Evolutionary conservation across 768 basidiomycete genomes (phyloP).

Genomic region (Harrya chromipes): DNA sequence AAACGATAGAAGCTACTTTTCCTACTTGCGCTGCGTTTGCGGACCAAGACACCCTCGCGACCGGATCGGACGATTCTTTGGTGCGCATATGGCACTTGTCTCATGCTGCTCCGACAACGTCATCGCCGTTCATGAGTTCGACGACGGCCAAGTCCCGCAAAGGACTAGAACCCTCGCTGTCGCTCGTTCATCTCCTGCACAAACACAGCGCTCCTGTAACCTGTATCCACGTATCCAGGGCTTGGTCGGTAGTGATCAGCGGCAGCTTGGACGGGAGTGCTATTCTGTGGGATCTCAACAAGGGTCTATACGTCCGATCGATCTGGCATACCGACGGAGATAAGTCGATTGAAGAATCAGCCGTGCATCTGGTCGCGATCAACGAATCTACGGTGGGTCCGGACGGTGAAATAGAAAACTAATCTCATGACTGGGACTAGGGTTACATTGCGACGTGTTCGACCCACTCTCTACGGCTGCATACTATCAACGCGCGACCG

Average conservation of each 20-base stretch:
- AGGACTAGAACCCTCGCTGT: slow-evolving; percentile 28
- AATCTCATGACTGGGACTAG: slow-evolving; percentile 37
- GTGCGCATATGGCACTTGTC: slow-evolving; percentile 79
- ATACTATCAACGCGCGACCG: slow-evolving; percentile 82
- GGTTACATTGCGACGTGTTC: slow-evolving; percentile 90
- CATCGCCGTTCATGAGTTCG: slow-evolving; percentile 23
- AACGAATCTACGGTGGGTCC: slow-evolving; percentile 81
- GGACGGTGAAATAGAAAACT: neutral
- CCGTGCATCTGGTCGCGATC: slow-evolving; percentile 69
- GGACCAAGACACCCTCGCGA: slow-evolving; percentile 68
- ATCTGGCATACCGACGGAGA: slow-evolving; percentile 59
- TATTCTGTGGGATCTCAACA: slow-evolving; percentile 87
- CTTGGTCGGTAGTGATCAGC: slow-evolving; percentile 83
- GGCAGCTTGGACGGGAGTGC: slow-evolving; percentile 86
- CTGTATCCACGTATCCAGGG: slow-evolving; percentile 67
- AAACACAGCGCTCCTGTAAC: slow-evolving; percentile 69
- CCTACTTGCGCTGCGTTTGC: slow-evolving; percentile 78
- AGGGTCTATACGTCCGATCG: slow-evolving; percentile 74
- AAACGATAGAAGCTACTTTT: slow-evolving; percentile 71
- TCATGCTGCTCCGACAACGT: slow-evolving; percentile 26
- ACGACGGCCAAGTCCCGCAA: slow-evolving; percentile 14
- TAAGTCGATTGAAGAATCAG: slow-evolving; percentile 26
- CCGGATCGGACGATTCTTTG: slow-evolving; percentile 76
- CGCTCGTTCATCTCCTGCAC: slow-evolving; percentile 72
- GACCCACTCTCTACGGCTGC: slow-evolving; percentile 61